A percentile compares a stretch with the other conserved stretches of the same genome.
Evolutionary conservation across 768 basidiomycete genomes (phyloP).

Genomic region (Xerocomus spinulosus): DNA sequence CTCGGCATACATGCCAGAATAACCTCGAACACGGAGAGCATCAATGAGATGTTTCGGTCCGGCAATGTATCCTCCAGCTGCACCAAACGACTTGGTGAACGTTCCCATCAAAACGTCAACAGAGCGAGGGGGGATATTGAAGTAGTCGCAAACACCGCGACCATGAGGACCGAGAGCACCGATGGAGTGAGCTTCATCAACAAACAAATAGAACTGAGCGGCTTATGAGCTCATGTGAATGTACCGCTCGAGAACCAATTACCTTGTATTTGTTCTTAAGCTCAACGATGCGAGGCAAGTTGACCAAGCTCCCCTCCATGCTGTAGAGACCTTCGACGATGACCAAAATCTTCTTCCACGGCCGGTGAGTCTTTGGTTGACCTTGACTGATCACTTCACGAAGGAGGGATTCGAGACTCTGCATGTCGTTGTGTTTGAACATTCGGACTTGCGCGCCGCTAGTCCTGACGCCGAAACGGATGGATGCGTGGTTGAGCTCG

Average conservation of each 20-base stretch:
- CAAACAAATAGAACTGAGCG: conserved; percentile 84
- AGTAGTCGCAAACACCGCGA: conserved; percentile 94
- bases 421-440: conserved; percentile 98
- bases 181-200: conserved; percentile 97
- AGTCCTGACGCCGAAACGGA: conserved; percentile 86
- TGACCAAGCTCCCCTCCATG: conserved; percentile 95
- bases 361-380: conserved; percentile 95
- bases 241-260: conserved; percentile 11
- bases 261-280: conserved; percentile 97
- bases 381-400: conserved; percentile 94
- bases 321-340: conserved; percentile 95
- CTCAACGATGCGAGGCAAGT: conserved; percentile 77
- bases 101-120: conserved; percentile 98
- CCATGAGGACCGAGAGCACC: conserved; percentile 94
- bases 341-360: conserved; percentile 97
- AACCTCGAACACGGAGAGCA: conserved; percentile 72
- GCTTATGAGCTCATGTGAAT: neutral
- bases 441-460: conserved; percentile 85
- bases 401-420: conserved; percentile 70
- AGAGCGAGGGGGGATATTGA: conserved; percentile 69
- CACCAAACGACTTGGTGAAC: conserved; percentile 93
- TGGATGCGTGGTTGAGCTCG: conserved; percentile 93
- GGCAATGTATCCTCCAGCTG: conserved; percentile 92
- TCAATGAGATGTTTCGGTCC: conserved; percentile 80
- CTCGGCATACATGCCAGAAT: conserved; percentile 85